Percentiles rank a stretch among this genome's conserved stretches.
These are phyloP conservation scores for Pseudozyma flocculosa DNA, from an alignment of 1,284 basidiomycete genomes.

Conservation along the genomic window DNA sequence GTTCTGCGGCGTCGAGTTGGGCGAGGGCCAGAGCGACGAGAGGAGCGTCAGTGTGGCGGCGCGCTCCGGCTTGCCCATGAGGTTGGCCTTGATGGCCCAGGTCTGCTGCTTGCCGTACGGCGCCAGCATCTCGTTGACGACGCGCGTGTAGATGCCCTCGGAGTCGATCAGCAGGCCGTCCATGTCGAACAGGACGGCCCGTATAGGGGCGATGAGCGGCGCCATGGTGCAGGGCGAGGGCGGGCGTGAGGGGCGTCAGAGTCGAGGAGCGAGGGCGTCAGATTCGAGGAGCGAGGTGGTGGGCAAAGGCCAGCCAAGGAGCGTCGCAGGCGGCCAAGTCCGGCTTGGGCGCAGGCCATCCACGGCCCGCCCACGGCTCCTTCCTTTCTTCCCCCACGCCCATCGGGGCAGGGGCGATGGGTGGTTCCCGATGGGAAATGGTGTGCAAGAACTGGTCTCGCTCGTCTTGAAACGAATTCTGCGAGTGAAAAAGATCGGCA, in stretches of 20 bases:
- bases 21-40: constrained; percentile 48
- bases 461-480: no score
- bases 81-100: constrained; percentile 57
- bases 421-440: no score
- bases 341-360: no score
- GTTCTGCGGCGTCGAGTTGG: constrained; percentile 11
- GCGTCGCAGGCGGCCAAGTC: no score
- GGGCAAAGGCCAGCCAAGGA: no score
- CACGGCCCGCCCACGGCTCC: no score
- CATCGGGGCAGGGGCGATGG: no score
- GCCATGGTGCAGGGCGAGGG: background rate
- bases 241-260: background rate
- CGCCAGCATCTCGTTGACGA: constrained; percentile 55
- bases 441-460: no score
- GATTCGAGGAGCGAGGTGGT: no score
- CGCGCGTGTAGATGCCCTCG: constrained; percentile 55
- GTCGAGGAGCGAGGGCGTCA: no score
- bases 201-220: constrained; percentile 28
- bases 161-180: constrained; percentile 57
- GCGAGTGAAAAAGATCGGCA: no score
- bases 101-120: constrained; percentile 57
- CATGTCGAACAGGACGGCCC: constrained; percentile 51
- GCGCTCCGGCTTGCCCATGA: constrained; percentile 57
- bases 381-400: no score
- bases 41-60: constrained; percentile 54